Conservation (phyloP, 2,329 filamentous ascomycete species). For the Leptosphaerulina australis region DNA sequence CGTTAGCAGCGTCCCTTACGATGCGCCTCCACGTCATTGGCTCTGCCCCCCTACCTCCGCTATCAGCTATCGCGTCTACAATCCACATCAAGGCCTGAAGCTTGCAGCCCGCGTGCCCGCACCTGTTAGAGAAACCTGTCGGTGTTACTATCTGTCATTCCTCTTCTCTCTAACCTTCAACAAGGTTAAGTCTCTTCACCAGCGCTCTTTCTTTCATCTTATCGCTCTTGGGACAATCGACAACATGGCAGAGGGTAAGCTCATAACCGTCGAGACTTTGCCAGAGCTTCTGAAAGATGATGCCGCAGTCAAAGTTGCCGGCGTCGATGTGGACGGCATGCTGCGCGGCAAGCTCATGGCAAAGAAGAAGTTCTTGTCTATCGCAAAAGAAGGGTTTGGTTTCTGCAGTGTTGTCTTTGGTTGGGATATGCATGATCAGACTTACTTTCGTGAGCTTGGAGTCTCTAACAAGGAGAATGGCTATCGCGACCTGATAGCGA, state of each 20-base stretch:
- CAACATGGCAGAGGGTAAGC: conserved; percentile 28
- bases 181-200: not conserved
- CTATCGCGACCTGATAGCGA: conserved; percentile 82
- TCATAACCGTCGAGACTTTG: conserved; percentile 68
- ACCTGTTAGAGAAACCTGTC: conserved; percentile 1
- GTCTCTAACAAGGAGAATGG: conserved; percentile 92
- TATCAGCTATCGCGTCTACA: conserved; percentile 12
- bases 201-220: not conserved
- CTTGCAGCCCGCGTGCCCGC: not conserved
- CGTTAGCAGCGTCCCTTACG: conserved; percentile 3
- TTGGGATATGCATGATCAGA: conserved; percentile 96
- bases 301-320: conserved; percentile 82
- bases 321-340: conserved; percentile 84
- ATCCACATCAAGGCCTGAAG: not conserved
- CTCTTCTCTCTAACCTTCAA: not conserved
- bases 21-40: conserved; percentile 11
- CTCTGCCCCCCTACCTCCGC: not conserved
- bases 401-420: conserved; percentile 95
- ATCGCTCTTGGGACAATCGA: not conserved
- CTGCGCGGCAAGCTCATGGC: conserved; percentile 89
- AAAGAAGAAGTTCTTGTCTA: conserved; percentile 88
- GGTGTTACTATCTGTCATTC: not conserved
- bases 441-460: conserved; percentile 81
- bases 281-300: conserved; percentile 72
- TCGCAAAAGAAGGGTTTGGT: conserved; percentile 81